Evolutionary conservation across 768 basidiomycete species (phyloP).

Genomic region (Sistotremastrum niveocremeum): DNA sequence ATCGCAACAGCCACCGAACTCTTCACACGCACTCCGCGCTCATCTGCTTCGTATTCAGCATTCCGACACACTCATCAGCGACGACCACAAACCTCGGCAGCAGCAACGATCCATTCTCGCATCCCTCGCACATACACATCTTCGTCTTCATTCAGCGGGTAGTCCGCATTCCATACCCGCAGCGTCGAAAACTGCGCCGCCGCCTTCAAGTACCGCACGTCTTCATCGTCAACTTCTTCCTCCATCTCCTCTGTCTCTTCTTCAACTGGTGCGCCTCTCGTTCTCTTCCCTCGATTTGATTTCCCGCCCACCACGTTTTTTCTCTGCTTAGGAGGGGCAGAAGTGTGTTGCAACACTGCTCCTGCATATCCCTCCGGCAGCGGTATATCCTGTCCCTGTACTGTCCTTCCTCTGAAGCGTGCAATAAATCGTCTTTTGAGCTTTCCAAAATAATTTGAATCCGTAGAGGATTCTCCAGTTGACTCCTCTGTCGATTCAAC

Average conservation of each 20-base stretch:
- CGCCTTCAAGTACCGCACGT: conserved; percentile 29
- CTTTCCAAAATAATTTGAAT: background rate
- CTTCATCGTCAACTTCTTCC: conserved; percentile 13
- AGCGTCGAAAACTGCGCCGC: conserved; percentile 49
- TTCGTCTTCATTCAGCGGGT: conserved; percentile 47
- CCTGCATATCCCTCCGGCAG: conserved; percentile 60
- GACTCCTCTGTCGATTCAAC: background rate
- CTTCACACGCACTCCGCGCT: too few relatives aligned
- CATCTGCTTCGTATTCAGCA: too few relatives aligned
- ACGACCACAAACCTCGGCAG: conserved; percentile 37
- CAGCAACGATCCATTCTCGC: conserved; percentile 56
- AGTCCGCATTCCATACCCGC: conserved; percentile 66
- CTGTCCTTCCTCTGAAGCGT: conserved; percentile 60
- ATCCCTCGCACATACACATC: conserved; percentile 64
- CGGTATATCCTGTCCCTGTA: conserved; percentile 50
- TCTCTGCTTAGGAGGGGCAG: background rate
- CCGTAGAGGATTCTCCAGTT: conserved; percentile 4
- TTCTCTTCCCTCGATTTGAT: conserved; percentile 11
- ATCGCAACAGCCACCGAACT: too few relatives aligned
- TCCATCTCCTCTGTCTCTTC: conserved; percentile 17
- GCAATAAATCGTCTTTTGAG: conserved; percentile 34
- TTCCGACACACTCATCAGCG: too few relatives aligned
- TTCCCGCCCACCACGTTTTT: conserved; percentile 2
- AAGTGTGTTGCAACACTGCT: conserved; percentile 34
- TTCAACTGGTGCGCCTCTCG: conserved; percentile 13